Evolutionary conservation across 768 basidiomycete genomes (phyloP).

Genomic region (Naganishia onofrii): DNA sequence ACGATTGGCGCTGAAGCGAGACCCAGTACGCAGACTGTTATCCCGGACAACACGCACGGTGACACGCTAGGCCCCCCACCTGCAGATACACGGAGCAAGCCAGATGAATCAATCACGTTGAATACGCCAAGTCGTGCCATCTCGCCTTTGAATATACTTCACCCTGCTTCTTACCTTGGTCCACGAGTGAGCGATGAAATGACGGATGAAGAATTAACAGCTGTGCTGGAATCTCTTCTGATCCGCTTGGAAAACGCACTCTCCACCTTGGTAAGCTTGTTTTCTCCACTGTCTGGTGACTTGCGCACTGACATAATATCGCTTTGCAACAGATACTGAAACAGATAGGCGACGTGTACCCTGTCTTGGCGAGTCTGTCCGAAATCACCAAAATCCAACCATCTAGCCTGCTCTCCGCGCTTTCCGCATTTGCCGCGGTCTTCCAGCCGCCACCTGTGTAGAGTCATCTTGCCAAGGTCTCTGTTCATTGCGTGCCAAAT

Average conservation of each 20-base stretch:
- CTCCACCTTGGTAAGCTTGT: slow-evolving; percentile 47
- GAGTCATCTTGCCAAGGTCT: neutral
- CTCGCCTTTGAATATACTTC: slow-evolving; percentile 54
- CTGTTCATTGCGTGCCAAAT: neutral
- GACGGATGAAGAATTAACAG: slow-evolving; percentile 68
- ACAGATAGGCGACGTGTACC: slow-evolving; percentile 12
- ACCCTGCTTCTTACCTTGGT: slow-evolving; percentile 44
- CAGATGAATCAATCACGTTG: neutral
- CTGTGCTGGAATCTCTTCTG: slow-evolving; percentile 72
- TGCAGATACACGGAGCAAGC: neutral
- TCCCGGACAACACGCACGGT: neutral
- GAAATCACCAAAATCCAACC: slow-evolving; percentile 15
- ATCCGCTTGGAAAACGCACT: slow-evolving; percentile 74
- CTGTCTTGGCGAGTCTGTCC: slow-evolving; percentile 18
- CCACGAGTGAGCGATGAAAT: slow-evolving; percentile 69
- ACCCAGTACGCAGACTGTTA: neutral
- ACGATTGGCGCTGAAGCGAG: slow-evolving; percentile 22
- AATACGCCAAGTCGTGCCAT: slow-evolving; percentile 7
- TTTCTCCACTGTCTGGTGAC: neutral
- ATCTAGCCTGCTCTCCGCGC: slow-evolving; percentile 15
- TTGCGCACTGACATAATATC: neutral
- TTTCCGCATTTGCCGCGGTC: slow-evolving; percentile 11
- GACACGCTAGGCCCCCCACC: neutral
- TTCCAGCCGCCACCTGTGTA: neutral
- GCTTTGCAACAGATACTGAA: neutral